Base-by-base conservation (phyloP, 148 eudicot genomes). In the Vaccinium darrowii region DNA sequence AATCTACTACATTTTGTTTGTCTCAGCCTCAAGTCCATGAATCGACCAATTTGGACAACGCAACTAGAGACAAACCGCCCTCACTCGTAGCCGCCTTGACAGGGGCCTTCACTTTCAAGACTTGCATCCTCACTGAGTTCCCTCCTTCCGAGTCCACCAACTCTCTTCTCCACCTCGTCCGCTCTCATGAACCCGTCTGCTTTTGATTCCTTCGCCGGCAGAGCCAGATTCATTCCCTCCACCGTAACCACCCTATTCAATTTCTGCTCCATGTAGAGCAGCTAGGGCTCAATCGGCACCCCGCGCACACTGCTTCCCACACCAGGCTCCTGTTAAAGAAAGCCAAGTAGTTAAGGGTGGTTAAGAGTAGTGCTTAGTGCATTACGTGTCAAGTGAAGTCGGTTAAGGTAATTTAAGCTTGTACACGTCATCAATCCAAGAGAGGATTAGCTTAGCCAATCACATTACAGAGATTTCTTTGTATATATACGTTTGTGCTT, bases 201-300 rank as follows among this genome's bases (percentile, higher is more conserved):
- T 8, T 9, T 9, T n/a, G 89, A 78, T 60, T 86, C 90, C 56
- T 53, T 57, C 79, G 90, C 9, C 10, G 80, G 76, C 53, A 92
- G 14, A 1, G 89, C 92, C 27, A 92, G 36, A 79, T 82, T 86
- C 62, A 90, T 33, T 14, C 88, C 87, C 78, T 90, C 87, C 82
- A 90, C 91, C 80, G 90, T 18, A 36, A 88, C 19, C 53, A 86
- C 84, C 88, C 87, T 88, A 51, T 90, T 92, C 0, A 89, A 23
- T 79, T 85, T 71, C 76, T 92, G 91, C 84, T 92, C 94, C 1
- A 92, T 89, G 43, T 90, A 89, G 74, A 89, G 72, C 16, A 90
- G 91, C 91, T 93, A 92, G n/a, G 89, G 92, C 76, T 88, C 84
- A 90, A 92, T 89, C 1, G 94, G 92, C 51, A 91, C 88, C 0